Conservation (phyloP, 2,329 filamentous ascomycete species). For the Sodiomyces alkalinus region DNA sequence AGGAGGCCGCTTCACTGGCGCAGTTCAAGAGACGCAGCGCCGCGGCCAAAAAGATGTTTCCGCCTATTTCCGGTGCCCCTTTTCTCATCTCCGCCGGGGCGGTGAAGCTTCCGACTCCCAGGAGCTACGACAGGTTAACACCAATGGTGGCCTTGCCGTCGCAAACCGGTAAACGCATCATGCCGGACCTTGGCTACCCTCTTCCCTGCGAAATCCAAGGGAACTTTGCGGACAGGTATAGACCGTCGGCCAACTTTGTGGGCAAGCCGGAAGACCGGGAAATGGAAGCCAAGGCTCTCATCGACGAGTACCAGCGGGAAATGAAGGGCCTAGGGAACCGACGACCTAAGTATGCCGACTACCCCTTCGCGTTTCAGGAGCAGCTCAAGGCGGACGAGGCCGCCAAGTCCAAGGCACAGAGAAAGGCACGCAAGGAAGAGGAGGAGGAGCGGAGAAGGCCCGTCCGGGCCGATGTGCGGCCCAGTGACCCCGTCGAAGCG, state of each 20-base stretch:
- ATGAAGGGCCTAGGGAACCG: slow-evolving; percentile 26
- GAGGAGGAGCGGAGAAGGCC: slow-evolving; percentile 25
- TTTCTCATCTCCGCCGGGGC: slow-evolving; percentile 21
- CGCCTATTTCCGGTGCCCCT: slow-evolving; percentile 22
- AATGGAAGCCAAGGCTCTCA: slow-evolving; percentile 20
- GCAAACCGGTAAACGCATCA: slow-evolving; percentile 20
- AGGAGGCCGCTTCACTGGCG: slow-evolving; percentile 14
- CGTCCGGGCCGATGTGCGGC: slow-evolving; percentile 26
- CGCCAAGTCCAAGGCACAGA: slow-evolving; percentile 28
- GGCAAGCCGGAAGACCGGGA: slow-evolving; percentile 24
- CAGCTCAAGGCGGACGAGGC: slow-evolving; percentile 30
- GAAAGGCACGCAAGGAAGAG: slow-evolving; percentile 26
- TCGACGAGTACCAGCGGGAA: slow-evolving; percentile 25
- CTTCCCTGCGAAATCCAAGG: slow-evolving; percentile 30
- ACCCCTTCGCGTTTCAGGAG: slow-evolving; percentile 25
- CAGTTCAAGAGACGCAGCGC: slow-evolving; percentile 23
- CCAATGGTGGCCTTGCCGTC: slow-evolving; percentile 26
- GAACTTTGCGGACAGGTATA: slow-evolving; percentile 23
- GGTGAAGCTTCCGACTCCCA: slow-evolving; percentile 26
- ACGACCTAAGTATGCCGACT: slow-evolving; percentile 30
- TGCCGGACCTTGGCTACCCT: slow-evolving; percentile 21
- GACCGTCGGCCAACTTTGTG: slow-evolving; percentile 20
- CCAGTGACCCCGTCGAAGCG: slow-evolving; percentile 27
- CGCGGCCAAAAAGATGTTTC: slow-evolving; percentile 20
- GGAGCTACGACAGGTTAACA: slow-evolving; percentile 28